A percentile compares a stretch with the other conserved stretches of the same genome.
Evolutionary conservation across 73 alveolate genomes (phyloP).

Genomic region (Symbiodinium pilosum): DNA sequence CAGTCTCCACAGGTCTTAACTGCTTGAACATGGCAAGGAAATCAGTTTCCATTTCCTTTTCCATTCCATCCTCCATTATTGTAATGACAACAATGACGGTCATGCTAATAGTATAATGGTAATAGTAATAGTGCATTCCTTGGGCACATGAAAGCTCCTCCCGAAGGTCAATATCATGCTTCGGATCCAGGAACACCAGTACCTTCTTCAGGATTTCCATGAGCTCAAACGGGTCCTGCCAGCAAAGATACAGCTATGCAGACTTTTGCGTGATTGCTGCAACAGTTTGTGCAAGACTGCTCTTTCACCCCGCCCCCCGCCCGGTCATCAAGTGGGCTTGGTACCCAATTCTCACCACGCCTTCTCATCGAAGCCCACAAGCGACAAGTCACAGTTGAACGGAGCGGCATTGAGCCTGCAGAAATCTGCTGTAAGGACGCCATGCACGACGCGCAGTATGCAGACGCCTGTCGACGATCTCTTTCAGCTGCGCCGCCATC

Average conservation of each 20-base stretch:
- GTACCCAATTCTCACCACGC: background rate
- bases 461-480: constrained; percentile 41
- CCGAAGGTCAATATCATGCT: constrained; percentile 95
- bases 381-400: constrained; percentile 39
- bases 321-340: background rate
- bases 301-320: background rate
- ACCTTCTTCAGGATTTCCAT: constrained; percentile 98
- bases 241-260: background rate
- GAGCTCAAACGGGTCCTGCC: constrained; percentile 96
- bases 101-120: too few relatives aligned
- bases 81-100: too few relatives aligned
- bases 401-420: constrained; percentile 89
- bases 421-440: too few relatives aligned
- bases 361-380: constrained; percentile 91
- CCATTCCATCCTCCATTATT: too few relatives aligned
- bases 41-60: too few relatives aligned
- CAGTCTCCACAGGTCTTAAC: background rate
- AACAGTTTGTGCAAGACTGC: background rate
- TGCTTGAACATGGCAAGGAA: background rate
- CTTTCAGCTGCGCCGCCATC: constrained; percentile 86
- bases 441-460: background rate
- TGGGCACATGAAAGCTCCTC: background rate
- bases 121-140: too few relatives aligned
- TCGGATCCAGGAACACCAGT: constrained; percentile 97
- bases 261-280: background rate